Evolutionary conservation across 202 grass and related monocot genomes (phyloP), one percentile per base, ranked within the genome.

Genomic region (Cymbopogon flexuosus): DNA sequence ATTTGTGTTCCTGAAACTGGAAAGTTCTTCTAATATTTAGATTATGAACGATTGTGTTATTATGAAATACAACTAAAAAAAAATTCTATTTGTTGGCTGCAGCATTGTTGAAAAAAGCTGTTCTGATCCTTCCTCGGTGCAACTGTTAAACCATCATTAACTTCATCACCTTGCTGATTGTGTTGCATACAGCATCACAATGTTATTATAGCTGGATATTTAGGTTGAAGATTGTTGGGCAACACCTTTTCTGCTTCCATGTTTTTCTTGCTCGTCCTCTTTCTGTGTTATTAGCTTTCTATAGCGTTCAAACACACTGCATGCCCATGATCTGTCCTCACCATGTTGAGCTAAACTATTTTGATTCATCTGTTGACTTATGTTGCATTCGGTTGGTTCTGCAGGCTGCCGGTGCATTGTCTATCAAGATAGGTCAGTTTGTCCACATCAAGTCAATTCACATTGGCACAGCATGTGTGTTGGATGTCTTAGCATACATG

Each of bases 351-450:
- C 27, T 31, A 78, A 41, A 45, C 60, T 74, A 62, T 62, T 79
- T 74, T 64, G 8, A 45, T 74, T 85, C 52, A 81, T 31, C 11
- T 14, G 0, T 58, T 23, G 49, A 68, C 81, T 87, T 30, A 88
- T 80, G 36, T 79, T 78, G 2, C 19, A 29, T 81, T 85, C 88
- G 75, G 10, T 80, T 90, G 49, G 59, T 90, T 76, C 36, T 92
- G 78, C 89, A 97, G 94, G 94, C 96, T 88, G 96, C 96, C 81
- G 96, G 96, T 11, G 96, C 96, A 52, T 89, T 99, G 34, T 95
- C 86, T 70, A 95, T 99, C 76, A 91, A 89, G 73, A 99, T 99
- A 82, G 92, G 95, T 94, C 34, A 94, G 90, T 78, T 82, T 75
- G 41, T 37, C n/a, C 65, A 43, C 19, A 67, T 74, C 9, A 73